Evolutionary conservation across 2,329 filamentous ascomycete species (phyloP).

Genomic region (Setomelanomma holmii): DNA sequence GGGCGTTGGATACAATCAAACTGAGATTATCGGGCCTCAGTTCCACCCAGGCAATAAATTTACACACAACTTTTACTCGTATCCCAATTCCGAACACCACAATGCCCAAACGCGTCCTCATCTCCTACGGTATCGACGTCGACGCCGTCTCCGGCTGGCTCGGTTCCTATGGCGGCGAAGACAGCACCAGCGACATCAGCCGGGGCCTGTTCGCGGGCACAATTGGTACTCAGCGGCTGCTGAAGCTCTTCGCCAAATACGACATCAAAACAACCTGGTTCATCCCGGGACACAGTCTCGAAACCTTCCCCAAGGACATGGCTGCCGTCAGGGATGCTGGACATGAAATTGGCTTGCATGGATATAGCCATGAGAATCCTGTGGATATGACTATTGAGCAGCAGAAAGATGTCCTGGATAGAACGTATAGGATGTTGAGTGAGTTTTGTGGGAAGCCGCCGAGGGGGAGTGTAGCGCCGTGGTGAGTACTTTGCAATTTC

Average conservation of each 20-base stretch:
- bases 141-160: conserved; percentile 74
- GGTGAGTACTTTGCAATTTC: no score
- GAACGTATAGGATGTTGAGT: conserved; percentile 74
- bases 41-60: not conserved
- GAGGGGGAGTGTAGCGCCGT: conserved; percentile 75
- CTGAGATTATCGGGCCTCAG: no score
- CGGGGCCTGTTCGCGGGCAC: conserved; percentile 75
- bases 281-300: conserved; percentile 66
- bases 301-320: conserved; percentile 71
- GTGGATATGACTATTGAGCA: conserved; percentile 74
- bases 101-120: conserved; percentile 60
- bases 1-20: no score
- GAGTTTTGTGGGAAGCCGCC: conserved; percentile 75
- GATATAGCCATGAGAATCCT: conserved; percentile 75
- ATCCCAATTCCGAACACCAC: no score
- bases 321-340: conserved; percentile 64
- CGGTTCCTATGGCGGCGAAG: conserved; percentile 75
- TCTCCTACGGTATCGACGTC: conserved; percentile 74
- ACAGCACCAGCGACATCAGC: conserved; percentile 74
- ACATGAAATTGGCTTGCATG: conserved; percentile 72
- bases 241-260: conserved; percentile 76
- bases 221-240: conserved; percentile 69
- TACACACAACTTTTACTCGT: not conserved
- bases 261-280: conserved; percentile 74
- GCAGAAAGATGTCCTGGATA: conserved; percentile 75